Evolutionary conservation across 1,284 basidiomycete genomes (phyloP), one percentile per base, ranked within the genome.

Genomic region (Lentinus polychrous): DNA sequence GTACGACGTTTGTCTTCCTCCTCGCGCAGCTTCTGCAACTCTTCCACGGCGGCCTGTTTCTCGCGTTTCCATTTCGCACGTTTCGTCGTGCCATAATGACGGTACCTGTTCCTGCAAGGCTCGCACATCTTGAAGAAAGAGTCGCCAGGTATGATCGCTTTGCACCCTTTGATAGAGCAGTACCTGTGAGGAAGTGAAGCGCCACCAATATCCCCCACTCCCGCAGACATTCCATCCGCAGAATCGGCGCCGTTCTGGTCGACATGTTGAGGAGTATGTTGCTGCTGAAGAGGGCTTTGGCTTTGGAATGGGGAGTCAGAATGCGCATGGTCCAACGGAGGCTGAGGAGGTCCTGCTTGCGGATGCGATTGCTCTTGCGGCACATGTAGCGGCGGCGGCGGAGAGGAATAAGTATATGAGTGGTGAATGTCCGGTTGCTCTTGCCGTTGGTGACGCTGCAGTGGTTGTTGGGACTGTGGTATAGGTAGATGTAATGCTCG

Each of bases 41-140:
- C 73, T 1, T 63, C 59, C n/a, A 74, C 65, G 22, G 68, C 71
- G 15, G 66, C 63, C 46, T 67, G 64, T 27, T 74, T 70, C 55
- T 75, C 73, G 8, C 65, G 64, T 54, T 72, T 76, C 72, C 72
- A 74, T 55, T 78, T 80, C 2, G 69, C 69, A 11, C 76, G 70
- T 58, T 79, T 80, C 2, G 75, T 78, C 43, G 63, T 73, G 0
- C 77, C 76, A 50, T 80, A 79, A 40, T 58, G 66, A 34, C 72
- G 68, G 58, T 79, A 79, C 10, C 74, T 66, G 31, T 67, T 61
- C 24, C 78, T 67, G 54, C 78, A 79, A 0, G 67, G 62, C 15
- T 70, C 64, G 56, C 78, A 81, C 78, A 79, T 81, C 58, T 76
- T 79, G 65, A 66, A 78, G 40, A 67, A 65, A 46, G 75, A 76